Percentiles rank a stretch among this genome's conserved stretches.
phyloP scores from a whole-genome alignment of 2,329 filamentous ascomycete genomes.

The Pseudohalonectria lignicola region DNA sequence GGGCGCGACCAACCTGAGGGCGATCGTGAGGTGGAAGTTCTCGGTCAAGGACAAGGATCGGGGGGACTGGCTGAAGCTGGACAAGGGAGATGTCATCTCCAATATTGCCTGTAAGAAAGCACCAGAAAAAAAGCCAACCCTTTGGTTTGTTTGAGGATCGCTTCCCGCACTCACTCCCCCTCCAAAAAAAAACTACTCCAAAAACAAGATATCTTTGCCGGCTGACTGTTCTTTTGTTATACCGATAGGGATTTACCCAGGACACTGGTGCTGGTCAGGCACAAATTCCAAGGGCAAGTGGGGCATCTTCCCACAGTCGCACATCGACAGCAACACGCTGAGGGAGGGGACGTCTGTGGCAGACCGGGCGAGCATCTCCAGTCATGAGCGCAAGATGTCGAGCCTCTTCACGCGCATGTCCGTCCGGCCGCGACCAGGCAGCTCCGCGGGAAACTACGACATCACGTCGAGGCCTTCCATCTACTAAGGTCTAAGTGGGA shows the following conservation, averaged over 20 bases:
- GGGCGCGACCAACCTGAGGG: constrained; percentile 29
- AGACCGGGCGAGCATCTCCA: constrained; percentile 13
- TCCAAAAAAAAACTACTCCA: too few relatives aligned
- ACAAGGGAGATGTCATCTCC: constrained; percentile 53
- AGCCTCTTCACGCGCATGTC: background rate
- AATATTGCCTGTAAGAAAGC: constrained; percentile 41
- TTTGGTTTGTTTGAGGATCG: background rate
- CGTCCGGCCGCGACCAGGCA: background rate
- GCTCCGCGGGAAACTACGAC: background rate
- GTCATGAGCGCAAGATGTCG: background rate
- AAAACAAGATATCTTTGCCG: too few relatives aligned
- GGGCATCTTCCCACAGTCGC: constrained; percentile 40
- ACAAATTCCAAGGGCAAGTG: constrained; percentile 39
- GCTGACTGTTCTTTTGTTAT: background rate
- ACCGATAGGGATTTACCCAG: constrained; percentile 27
- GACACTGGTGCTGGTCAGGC: constrained; percentile 47
- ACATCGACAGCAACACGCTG: constrained; percentile 34
- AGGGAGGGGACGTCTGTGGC: constrained; percentile 16
- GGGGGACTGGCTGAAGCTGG: constrained; percentile 43
- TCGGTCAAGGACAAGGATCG: constrained; percentile 23
- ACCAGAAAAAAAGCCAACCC: constrained; percentile 12
- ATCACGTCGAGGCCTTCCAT: too few relatives aligned
- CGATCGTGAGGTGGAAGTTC: constrained; percentile 41
- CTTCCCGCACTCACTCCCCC: background rate
- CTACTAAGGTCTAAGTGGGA: too few relatives aligned